Evolutionary conservation across 225 moss, liverwort and hornwort species (phyloP).

Genomic region (Marchantia polymorpha): DNA sequence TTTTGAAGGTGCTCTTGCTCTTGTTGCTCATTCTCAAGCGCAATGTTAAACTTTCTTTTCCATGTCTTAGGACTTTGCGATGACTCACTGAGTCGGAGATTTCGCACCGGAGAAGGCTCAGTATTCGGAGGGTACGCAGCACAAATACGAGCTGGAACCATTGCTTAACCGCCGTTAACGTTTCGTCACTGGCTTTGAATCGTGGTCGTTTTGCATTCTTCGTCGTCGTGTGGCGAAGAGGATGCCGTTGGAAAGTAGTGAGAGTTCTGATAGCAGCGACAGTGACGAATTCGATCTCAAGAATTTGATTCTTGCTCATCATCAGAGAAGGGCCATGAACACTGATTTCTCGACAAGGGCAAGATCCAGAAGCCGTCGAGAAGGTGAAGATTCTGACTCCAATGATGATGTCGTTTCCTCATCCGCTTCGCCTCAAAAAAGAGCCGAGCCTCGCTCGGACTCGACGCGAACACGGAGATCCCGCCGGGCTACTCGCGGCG

Average conservation of each 20-base stretch:
- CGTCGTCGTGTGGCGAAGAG: neutral
- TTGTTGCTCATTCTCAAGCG: constrained; percentile 5
- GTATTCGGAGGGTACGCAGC: neutral
- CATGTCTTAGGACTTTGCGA: neutral
- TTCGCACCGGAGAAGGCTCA: constrained; percentile 6
- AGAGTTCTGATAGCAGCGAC: constrained; percentile 10
- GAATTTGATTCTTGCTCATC: constrained; percentile 1
- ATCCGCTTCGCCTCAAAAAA: neutral
- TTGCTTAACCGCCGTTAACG: constrained; percentile 2
- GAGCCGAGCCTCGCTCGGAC: neutral
- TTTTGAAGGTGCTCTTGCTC: constrained; percentile 45
- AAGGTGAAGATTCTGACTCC: neutral
- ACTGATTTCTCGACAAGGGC: neutral
- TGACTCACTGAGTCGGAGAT: constrained; percentile 13
- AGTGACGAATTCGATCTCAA: constrained; percentile 16
- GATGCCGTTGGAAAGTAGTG: constrained; percentile 5
- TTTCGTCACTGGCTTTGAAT: neutral
- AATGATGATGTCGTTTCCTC: constrained; percentile 2
- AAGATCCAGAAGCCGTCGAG: no score
- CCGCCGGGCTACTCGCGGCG: neutral
- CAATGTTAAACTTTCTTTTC: neutral
- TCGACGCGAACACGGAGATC: neutral
- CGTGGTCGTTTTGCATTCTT: neutral
- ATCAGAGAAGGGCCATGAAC: neutral
- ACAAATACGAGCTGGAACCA: constrained; percentile 26